Conservation (phyloP, 2,329 filamentous ascomycete genomes). For the Malbranchea zuffiana region DNA sequence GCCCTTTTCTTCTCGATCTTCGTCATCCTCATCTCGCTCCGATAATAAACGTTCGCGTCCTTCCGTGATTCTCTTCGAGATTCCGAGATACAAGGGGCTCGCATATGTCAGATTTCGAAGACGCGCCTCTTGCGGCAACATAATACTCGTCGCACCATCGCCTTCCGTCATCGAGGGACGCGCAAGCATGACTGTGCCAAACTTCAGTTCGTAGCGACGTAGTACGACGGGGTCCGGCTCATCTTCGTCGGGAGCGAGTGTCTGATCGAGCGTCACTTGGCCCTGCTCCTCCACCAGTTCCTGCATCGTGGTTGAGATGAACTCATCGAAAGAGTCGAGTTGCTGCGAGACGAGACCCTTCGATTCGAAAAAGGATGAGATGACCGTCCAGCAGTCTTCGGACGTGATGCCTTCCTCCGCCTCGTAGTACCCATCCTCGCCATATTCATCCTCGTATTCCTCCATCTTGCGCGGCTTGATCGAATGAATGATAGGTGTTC, state of each 20-base stretch:
- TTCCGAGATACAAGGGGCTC: conserved; percentile 78
- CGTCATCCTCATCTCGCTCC: conserved; percentile 51
- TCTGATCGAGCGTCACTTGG: conserved; percentile 84
- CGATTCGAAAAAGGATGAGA: conserved; percentile 89
- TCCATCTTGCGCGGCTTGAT: no score
- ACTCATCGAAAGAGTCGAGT: conserved; percentile 96
- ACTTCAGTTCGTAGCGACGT: conserved; percentile 88
- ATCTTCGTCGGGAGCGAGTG: conserved; percentile 63
- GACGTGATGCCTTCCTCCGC: conserved; percentile 70
- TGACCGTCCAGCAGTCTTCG: conserved; percentile 97
- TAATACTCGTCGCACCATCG: conserved; percentile 72
- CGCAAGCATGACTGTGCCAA: conserved; percentile 79
- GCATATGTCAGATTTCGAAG: conserved; percentile 93
- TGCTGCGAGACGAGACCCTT: conserved; percentile 97
- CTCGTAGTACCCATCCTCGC: conserved; percentile 57
- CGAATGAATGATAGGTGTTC: conserved; percentile 31
- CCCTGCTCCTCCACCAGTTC: conserved; percentile 89
- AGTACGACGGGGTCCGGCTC: conserved; percentile 68
- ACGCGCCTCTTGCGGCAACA: conserved; percentile 89
- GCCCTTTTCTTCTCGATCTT: conserved; percentile 36
- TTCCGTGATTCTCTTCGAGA: conserved; percentile 72
- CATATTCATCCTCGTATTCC: conserved; percentile 55
- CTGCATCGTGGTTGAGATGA: conserved; percentile 86
- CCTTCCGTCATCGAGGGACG: conserved; percentile 86
- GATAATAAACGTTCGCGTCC: conserved; percentile 67